These are phyloP conservation scores for Hermanozyma aechmeae DNA, from an alignment of 805 yeast species.

Conservation along the genomic window DNA sequence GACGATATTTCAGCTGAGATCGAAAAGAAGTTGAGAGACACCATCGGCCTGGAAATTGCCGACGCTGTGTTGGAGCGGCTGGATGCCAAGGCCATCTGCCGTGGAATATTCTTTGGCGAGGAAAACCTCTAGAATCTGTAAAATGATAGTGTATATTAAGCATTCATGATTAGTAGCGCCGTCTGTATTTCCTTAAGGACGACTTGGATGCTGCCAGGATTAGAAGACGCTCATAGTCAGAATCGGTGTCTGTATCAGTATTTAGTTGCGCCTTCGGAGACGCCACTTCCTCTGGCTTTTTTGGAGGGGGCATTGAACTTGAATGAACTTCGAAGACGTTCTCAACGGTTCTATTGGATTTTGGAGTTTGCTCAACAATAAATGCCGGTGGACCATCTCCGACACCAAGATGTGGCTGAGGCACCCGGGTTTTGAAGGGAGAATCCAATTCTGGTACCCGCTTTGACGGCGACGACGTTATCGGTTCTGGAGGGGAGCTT, in stretches of 20 bases:
- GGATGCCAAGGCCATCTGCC: constrained; percentile 41
- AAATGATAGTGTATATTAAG: constrained; percentile 1
- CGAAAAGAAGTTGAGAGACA: constrained; percentile 36
- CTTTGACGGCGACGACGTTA: too few relatives aligned
- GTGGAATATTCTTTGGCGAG: constrained; percentile 73
- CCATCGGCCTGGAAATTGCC: constrained; percentile 56
- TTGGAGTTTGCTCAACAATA: too few relatives aligned
- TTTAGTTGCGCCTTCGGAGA: too few relatives aligned
- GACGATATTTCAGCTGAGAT: constrained; percentile 23
- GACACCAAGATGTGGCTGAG: too few relatives aligned
- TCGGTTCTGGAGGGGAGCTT: too few relatives aligned
- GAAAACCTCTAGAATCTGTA: constrained; percentile 3
- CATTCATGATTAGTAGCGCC: constrained; percentile 1
- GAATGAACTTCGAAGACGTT: too few relatives aligned
- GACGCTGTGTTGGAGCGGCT: constrained; percentile 36
- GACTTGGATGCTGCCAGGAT: constrained; percentile 5
- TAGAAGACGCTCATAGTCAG: constrained; percentile 10
- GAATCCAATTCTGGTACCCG: too few relatives aligned
- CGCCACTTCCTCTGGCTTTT: too few relatives aligned
- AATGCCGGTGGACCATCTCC: too few relatives aligned
- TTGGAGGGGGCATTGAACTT: too few relatives aligned
- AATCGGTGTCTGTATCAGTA: constrained; percentile 6
- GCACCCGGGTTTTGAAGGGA: too few relatives aligned
- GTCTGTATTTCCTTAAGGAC: constrained; percentile 5
- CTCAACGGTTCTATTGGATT: too few relatives aligned